Base-by-base conservation (phyloP, 108 stramenopile species). In the Hondaea fermentalgiana region DNA sequence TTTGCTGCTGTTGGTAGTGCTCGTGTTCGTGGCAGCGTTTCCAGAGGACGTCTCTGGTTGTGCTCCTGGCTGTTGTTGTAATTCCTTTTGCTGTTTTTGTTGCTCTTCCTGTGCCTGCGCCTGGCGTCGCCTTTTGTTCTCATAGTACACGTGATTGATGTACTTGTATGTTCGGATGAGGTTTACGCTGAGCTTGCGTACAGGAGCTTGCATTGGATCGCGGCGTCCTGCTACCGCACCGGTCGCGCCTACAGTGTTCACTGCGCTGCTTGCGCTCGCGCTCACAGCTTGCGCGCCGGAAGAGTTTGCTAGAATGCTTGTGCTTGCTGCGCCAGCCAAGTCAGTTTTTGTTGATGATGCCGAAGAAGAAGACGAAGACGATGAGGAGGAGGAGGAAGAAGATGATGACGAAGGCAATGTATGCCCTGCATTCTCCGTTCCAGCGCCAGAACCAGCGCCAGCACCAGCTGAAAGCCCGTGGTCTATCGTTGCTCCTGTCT, bases 111-210 rank as follows among this genome's bases (percentile, higher is more conserved):
- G 72, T 47, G 10, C 45, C 72, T 71, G 69, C 69, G 10, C 69
- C 2, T 44, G 72, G n/a, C 72, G 72, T 47, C 42, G 10, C 16
- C 47, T 49, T 87, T 87, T 93, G 87, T 96, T 95, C 89, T 96
- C 94, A 88, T 97, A 97, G 92, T 97, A 97, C n/a, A 95, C 92
- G 29, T 60, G 59, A 91, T 98, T 98, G 87, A 98, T 98, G 87
- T 93, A 91, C 90, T 97, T 98, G 92, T 98, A 98, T 19, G 97
- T 98, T 72, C 97, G 96, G 91, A 98, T 96, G 57, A 98, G 93
- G 42, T 93, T 89, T 35, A 98, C 93, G 71, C 96, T 95, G 57
- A 98, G 92, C 92, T 97, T 97, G 72, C 72, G 72, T 28, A 83
- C 72, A 83, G 72, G 72, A 83, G 72, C 72, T 45, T 83, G 42